Evolutionary conservation across 2,329 filamentous ascomycete genomes (phyloP), one percentile per base, ranked within the genome.

Genomic region (Neoarthrinium moseri): DNA sequence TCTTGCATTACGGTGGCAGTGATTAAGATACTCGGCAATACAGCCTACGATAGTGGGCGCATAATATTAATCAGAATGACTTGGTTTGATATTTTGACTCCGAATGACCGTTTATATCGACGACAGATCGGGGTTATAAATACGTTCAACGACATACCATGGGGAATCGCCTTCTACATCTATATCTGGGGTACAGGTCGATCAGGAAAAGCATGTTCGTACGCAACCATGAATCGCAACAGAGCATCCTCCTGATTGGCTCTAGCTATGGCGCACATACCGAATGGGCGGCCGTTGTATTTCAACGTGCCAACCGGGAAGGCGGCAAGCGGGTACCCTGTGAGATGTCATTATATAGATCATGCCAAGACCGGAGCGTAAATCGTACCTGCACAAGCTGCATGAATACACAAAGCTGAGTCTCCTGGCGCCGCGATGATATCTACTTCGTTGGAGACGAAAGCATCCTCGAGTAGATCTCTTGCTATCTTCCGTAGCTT

Each of bases 151-250:
- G n/a, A n/a, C n/a, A n/a, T n/a, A n/a, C n/a, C n/a, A n/a, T n/a
- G n/a, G n/a, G n/a, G n/a, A n/a, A n/a, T n/a, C n/a, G n/a, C n/a
- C n/a, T n/a, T n/a, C n/a, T n/a, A n/a, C n/a, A n/a, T n/a, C n/a
- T n/a, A n/a, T n/a, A n/a, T n/a, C n/a, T n/a, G n/a, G n/a, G n/a
- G n/a, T n/a, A n/a, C n/a, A n/a, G n/a, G n/a, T n/a, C n/a, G n/a
- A n/a, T n/a, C n/a, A n/a, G n/a, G n/a, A n/a, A n/a, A 15, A 34
- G 17, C 15, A 22, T 7, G 11, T 27, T 64, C 59, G 47, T 57
- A 38, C 45, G 48, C 23, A 34, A 43, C 29, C 46, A 47, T 50
- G 37, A 48, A 47, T 18, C 40, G 50, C 39, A 44, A 20, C 20
- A 41, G 5, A 4, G 6, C 27, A 1, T 20, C 24, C 18, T 45